Evolutionary conservation across 768 basidiomycete species (phyloP).

Genomic region (Russula olivacea): DNA sequence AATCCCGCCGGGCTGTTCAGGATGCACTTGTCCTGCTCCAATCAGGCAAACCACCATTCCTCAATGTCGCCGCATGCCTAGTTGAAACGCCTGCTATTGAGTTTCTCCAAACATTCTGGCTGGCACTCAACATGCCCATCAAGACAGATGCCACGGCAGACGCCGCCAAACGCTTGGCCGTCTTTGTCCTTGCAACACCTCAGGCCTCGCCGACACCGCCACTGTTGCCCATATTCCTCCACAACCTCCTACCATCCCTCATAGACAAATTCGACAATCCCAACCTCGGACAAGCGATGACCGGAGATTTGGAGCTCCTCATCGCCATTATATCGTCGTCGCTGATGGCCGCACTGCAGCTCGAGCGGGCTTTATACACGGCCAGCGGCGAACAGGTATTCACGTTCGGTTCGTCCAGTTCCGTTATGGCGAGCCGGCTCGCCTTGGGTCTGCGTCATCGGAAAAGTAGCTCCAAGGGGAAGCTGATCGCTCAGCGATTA

Average conservation of each 20-base stretch:
- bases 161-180: constrained; percentile 55
- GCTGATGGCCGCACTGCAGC: constrained; percentile 59
- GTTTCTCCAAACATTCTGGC: constrained; percentile 67
- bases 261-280: constrained; percentile 48
- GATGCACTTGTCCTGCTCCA: constrained; percentile 52
- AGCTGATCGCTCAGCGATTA: constrained; percentile 52
- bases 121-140: constrained; percentile 49
- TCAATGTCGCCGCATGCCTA: constrained; percentile 67
- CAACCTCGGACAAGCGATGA: constrained; percentile 47
- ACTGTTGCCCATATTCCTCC: constrained; percentile 67
- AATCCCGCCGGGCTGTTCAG: constrained; percentile 52
- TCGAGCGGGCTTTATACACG: constrained; percentile 62
- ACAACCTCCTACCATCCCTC: constrained; percentile 58
- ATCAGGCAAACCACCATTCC: constrained; percentile 53
- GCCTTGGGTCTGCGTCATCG: constrained; percentile 53
- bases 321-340: constrained; percentile 59
- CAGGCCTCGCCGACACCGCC: constrained; percentile 49
- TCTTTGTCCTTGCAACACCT: constrained; percentile 62
- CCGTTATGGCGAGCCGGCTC: constrained; percentile 59
- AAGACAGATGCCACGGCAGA: constrained; percentile 52
- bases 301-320: constrained; percentile 55
- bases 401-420: constrained; percentile 57
- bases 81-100: constrained; percentile 49
- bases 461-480: constrained; percentile 46
- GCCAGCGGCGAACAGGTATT: constrained; percentile 45